Base-by-base conservation (phyloP, 202 grass and related monocot species). In the Zizania palustris region DNA sequence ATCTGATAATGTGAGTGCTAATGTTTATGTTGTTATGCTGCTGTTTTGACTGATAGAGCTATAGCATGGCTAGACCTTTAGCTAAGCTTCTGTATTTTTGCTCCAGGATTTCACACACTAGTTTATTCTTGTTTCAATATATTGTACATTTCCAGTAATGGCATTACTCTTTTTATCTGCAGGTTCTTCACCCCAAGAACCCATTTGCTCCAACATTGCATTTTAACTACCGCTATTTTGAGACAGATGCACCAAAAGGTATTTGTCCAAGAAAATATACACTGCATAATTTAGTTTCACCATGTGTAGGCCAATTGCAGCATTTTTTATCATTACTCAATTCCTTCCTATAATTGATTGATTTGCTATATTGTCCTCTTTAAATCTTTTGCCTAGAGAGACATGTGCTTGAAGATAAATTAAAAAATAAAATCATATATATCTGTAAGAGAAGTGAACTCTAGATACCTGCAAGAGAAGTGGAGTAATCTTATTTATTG, bases 191-290 rank as follows among this genome's bases (percentile, higher is more conserved):
- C 79, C 92, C 96, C 20, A 96, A 96, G 81, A 99, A 99, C 45
- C 96, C 96, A 20, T 99, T 96, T 88, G 92, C 96, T 40, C 92
- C 96, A 1, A 99, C 96, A 35, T 68, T 99, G 75, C 96, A 99
- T 93, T 99, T 99, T 64, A 99, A 99, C 75, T 99, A 99, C 48
- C 92, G 96, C 5, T 99, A 99, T 69, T 99, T 99, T 71, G 96
- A 99, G 84, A 99, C 96, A 11, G 96, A 99, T 89, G 96, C 96
- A 75, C 87, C 92, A 36, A 55, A 95, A 99, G 96, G 96, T 99
- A 85, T 45, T 1, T 67, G 5, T 45, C 3, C 36, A 38, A 45
- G 0, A 3, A 69, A 65, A 63, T 57, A 8, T 14, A 11, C 12
- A 21, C 37, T 16, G 15, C 69, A 28, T 37, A 54, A 15, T 40